Conservation (phyloP, 805 yeast species). For the Metschnikowia kofuensis region DNA sequence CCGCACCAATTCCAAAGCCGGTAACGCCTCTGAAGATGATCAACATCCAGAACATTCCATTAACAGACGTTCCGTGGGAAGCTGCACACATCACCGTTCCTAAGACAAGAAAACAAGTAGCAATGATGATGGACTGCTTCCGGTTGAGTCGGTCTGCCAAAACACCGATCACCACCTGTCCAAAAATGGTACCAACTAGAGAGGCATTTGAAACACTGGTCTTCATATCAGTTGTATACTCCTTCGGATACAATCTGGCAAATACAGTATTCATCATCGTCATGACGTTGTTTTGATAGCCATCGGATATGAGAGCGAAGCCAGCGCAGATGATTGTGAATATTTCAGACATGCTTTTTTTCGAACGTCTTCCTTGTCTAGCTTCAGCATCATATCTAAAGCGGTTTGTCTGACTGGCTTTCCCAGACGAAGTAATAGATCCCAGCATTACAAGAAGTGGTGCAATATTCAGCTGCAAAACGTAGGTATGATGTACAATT, state of each 20-base stretch:
- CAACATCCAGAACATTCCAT: slow-evolving; percentile 78
- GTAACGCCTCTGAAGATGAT: slow-evolving; percentile 70
- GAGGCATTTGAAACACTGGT: slow-evolving; percentile 70
- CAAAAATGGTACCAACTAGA: slow-evolving; percentile 66
- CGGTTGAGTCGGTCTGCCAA: slow-evolving; percentile 66
- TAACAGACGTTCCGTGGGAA: slow-evolving; percentile 53
- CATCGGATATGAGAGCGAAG: slow-evolving; percentile 73
- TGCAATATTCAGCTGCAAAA: background rate
- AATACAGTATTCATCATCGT: slow-evolving; percentile 63
- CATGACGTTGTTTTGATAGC: slow-evolving; percentile 74
- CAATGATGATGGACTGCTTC: slow-evolving; percentile 66
- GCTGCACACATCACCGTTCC: slow-evolving; percentile 71
- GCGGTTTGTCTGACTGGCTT: slow-evolving; percentile 9
- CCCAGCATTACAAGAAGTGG: background rate
- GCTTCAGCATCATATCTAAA: slow-evolving; percentile 33
- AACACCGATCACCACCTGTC: slow-evolving; percentile 64
- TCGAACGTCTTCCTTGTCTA: slow-evolving; percentile 28
- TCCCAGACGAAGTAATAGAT: slow-evolving; percentile 4
- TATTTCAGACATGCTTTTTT: slow-evolving; percentile 25
- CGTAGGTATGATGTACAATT: background rate
- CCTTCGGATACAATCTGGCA: slow-evolving; percentile 39
- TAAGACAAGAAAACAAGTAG: slow-evolving; percentile 57
- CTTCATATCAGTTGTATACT: slow-evolving; percentile 45
- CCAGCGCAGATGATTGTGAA: slow-evolving; percentile 63
- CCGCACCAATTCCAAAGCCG: slow-evolving; percentile 80